Evolutionary conservation across 768 basidiomycete genomes (phyloP), one percentile per base, ranked within the genome.

Genomic region (Saitozyma sp.): DNA sequence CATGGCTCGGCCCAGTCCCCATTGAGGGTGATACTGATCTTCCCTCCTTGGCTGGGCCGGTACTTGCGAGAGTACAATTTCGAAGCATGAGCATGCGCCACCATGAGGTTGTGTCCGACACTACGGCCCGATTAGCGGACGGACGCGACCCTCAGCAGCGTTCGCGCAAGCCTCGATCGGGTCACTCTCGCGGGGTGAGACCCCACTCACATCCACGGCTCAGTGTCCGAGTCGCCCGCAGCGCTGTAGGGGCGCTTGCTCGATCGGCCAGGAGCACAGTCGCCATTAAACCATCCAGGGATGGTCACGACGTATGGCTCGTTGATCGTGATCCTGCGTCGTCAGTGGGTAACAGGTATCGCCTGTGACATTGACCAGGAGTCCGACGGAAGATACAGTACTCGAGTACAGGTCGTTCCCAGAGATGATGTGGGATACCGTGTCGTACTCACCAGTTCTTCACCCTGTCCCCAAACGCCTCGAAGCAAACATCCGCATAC

Each of bases 1-100:
- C 85, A 90, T 8, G 89, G 89, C 75, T 87, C 85, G 43, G 84
- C 82, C 87, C 86, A 89, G 75, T 88, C 87, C 9, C 88, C 86
- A 68, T 89, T 89, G 48, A 90, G 81, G 0, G 89, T 90, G 71
- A 91, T 89, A 20, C 88, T 88, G 69, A 90, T 88, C 66, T 83
- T 80, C 29, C 88, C 89, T 9, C 83, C 81, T 75, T 89, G 88
- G 0, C 62, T 75, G 4, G 82, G 67, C 78, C 88, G 86, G 83
- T 86, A 90, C 54, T 86, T 78, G 29, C 86, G 83, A 41, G 86
- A 85, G 73, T 89, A 90, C 10, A 86, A 66, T 70, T 88, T 85
- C 51, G 85, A 84, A 19, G 86, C 86, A 64, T 84, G 74, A 0
- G 88, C 89, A 67, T 90, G 90, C 1, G 89, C 82, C 37, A 89